Evolutionary conservation across 495 filamentous ascomycete genomes (phyloP).

Genomic region (Penicillium atrosanguineum): DNA sequence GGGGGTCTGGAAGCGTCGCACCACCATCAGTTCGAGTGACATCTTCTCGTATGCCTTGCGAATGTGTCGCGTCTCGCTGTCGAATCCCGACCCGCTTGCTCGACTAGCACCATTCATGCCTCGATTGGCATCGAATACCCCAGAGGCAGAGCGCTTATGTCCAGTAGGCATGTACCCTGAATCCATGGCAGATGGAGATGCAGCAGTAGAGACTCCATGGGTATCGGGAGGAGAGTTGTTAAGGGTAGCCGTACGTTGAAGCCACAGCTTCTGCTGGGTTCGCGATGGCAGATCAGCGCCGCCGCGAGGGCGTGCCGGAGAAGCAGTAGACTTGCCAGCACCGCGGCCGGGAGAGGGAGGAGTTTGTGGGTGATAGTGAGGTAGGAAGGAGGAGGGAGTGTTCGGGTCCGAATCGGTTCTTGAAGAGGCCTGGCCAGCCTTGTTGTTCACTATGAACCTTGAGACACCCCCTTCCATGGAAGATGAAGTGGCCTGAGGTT

Average conservation of each 20-base stretch:
- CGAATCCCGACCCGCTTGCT: slow-evolving; percentile 28
- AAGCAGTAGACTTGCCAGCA: slow-evolving; percentile 18
- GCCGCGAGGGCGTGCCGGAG: slow-evolving; percentile 36
- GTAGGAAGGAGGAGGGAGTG: slow-evolving; percentile 48
- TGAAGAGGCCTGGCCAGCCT: slow-evolving; percentile 30
- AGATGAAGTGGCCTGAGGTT: slow-evolving; percentile 39
- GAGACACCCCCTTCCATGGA: slow-evolving; percentile 51
- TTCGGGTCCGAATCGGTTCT: slow-evolving; percentile 49
- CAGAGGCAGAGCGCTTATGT: slow-evolving; percentile 25
- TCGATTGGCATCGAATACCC: slow-evolving; percentile 33
- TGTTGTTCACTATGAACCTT: slow-evolving; percentile 41
- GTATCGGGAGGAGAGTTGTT: slow-evolving; percentile 48
- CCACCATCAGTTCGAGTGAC: slow-evolving; percentile 41
- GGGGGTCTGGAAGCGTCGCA: slow-evolving; percentile 44
- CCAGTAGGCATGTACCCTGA: slow-evolving; percentile 28
- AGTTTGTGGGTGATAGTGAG: slow-evolving; percentile 47
- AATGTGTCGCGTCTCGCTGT: slow-evolving; percentile 41
- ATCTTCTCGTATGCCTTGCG: slow-evolving; percentile 47
- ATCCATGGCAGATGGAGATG: slow-evolving; percentile 35
- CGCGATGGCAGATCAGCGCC: slow-evolving; percentile 41
- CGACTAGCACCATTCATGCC: slow-evolving; percentile 34
- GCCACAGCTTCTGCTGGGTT: slow-evolving; percentile 50
- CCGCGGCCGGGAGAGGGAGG: slow-evolving; percentile 38
- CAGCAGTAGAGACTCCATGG: slow-evolving; percentile 32
- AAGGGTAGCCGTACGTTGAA: slow-evolving; percentile 46